Evolutionary conservation across 495 filamentous ascomycete genomes (phyloP).

Genomic region (Trichoderma parareesei): DNA sequence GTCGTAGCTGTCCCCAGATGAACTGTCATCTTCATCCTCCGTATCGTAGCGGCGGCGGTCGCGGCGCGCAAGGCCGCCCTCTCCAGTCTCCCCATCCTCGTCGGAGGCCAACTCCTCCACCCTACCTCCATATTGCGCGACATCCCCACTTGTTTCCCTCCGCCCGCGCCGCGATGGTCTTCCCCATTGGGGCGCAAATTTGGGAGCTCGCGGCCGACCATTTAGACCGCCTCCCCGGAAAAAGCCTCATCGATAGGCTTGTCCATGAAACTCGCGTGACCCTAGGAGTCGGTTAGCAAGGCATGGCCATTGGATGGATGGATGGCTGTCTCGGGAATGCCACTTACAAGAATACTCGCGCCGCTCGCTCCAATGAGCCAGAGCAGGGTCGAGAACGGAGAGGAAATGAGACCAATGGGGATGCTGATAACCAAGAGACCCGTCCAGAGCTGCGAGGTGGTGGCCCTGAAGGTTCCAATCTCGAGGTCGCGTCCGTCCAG

Average conservation of each 20-base stretch:
- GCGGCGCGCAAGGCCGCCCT: constrained; percentile 33
- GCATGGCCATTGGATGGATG: not conserved
- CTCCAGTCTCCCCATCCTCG: constrained; percentile 32
- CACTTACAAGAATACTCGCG: constrained; percentile 60
- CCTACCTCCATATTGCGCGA: constrained; percentile 37
- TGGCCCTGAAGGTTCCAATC: constrained; percentile 69
- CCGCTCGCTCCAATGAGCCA: constrained; percentile 95
- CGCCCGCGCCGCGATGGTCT: constrained; percentile 88
- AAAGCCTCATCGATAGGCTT: constrained; percentile 99
- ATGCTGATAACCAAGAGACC: constrained; percentile 70
- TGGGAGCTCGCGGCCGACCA: constrained; percentile 99
- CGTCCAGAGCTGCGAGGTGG: constrained; percentile 93
- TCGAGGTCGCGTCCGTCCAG: constrained; percentile 82
- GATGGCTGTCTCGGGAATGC: not conserved
- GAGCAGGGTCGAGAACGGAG: constrained; percentile 69
- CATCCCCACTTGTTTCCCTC: constrained; percentile 47
- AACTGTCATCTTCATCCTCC: constrained; percentile 33
- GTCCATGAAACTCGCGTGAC: constrained; percentile 93
- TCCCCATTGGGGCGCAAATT: constrained; percentile 92
- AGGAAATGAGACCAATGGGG: constrained; percentile 75
- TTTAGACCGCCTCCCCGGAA: constrained; percentile 99
- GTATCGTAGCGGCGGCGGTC: constrained; percentile 37
- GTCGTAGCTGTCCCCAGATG: constrained; percentile 1
- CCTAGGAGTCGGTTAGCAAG: constrained; percentile 22
- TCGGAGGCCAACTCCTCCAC: constrained; percentile 63